A percentile compares a stretch with the other conserved stretches of the same genome.
Evolutionary conservation across 2,329 filamentous ascomycete genomes (phyloP).

Genomic region (Arthroderma sp.): DNA sequence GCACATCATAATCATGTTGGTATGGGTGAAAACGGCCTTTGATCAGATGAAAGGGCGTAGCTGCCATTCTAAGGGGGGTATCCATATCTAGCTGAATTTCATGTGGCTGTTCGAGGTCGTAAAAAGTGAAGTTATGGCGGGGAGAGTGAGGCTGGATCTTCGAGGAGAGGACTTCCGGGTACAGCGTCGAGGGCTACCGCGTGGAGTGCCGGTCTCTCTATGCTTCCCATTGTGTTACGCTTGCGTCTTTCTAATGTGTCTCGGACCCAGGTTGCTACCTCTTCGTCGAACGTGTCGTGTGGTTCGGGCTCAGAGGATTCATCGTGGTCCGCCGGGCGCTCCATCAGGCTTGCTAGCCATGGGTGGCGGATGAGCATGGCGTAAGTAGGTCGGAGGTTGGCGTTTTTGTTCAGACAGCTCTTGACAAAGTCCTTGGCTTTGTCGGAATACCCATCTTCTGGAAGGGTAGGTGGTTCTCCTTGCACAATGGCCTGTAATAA

Average conservation of each 20-base stretch:
- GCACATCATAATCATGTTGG: too few relatives aligned
- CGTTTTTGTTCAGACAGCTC: constrained; percentile 83
- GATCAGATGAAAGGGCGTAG: too few relatives aligned
- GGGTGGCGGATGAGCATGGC: constrained; percentile 76
- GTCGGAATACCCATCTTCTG: constrained; percentile 62
- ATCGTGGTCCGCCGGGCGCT: constrained; percentile 51
- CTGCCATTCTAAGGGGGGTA: too few relatives aligned
- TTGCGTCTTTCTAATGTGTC: constrained; percentile 54
- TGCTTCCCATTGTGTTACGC: constrained; percentile 42
- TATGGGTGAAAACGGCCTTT: too few relatives aligned
- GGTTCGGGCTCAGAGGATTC: constrained; percentile 25
- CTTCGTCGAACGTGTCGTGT: constrained; percentile 52
- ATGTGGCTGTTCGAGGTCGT: neutral
- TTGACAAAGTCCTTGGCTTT: constrained; percentile 75
- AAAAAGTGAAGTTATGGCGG: neutral
- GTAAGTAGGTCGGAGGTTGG: constrained; percentile 86
- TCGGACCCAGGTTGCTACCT: constrained; percentile 78
- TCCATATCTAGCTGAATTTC: too few relatives aligned
- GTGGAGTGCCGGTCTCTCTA: constrained; percentile 68
- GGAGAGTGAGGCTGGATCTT: constrained; percentile 13
- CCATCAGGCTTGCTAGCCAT: constrained; percentile 66
- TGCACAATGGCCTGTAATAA: constrained; percentile 76
- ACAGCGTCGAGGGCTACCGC: constrained; percentile 70
- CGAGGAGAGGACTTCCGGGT: constrained; percentile 25
- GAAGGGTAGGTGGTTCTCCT: constrained; percentile 83